Evolutionary conservation across 371 early-diverging fungal genomes (phyloP), one percentile per base, ranked within the genome.

Genomic region (Mucor piriformis): DNA sequence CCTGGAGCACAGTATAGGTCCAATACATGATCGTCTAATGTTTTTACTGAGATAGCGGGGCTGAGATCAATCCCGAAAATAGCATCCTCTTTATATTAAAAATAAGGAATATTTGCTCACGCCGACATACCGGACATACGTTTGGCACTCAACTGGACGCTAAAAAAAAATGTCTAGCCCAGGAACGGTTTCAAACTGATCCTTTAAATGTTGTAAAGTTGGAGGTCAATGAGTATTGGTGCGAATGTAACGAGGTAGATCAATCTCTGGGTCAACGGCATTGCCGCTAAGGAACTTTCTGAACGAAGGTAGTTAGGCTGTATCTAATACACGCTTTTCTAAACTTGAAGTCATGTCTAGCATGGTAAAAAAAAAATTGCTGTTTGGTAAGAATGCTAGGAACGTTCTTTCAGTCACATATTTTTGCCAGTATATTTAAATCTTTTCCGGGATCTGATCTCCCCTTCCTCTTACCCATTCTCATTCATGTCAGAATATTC

Each of bases 51-150:
- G 56, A 92, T 77, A 0, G 88, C 95, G 0, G 93, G 92, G 59
- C 91, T 89, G 7, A 94, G 73, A 65, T 95, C 95, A 61, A 95
- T 92, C 1, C 95, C 97, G 65, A 89, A 88, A 6, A 95, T 73
- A 37, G 67, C 57, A 29, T 82, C 72, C 0, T 61, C 43, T 18
- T 56, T 62, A 50, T 80, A 80, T n/a, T n/a, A n/a, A n/a, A n/a
- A n/a, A n/a, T n/a, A n/a, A n/a, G n/a, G n/a, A 15, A 40, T 29
- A 18, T 20, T 3, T 10, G 51, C 63, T 59, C 66, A 79, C 75
- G 76, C 78, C 33, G 57, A 54, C 40, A 68, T 72, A 63, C 77
- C 76, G 5, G 70, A 72, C 12, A 80, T 58, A 23, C 81, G 63
- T 13, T 48, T 20, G 1, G 65, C 62, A 0, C 21, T 24, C 6